Evolutionary conservation across 2,329 filamentous ascomycete species (phyloP), one percentile per base, ranked within the genome.

Genomic region (Laburnicola sp.): DNA sequence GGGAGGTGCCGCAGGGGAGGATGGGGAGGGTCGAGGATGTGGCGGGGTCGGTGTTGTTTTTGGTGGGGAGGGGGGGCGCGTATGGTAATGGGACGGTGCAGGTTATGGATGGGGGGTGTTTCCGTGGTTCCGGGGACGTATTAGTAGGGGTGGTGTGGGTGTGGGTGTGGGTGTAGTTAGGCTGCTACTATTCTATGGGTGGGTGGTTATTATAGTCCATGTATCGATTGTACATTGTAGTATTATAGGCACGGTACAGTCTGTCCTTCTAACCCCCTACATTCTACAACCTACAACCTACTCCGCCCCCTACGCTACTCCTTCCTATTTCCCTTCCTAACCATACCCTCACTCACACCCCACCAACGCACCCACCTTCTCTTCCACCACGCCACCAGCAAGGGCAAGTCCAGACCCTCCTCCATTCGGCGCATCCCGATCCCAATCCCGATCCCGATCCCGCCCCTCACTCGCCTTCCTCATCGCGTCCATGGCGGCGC

Each of bases 401-500:
- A 16, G 16, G 16, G 16, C 16, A 16, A 16, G 16, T 16, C 16
- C 16, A 16, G 16, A 16, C 16, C 16, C 16, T 16, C 16, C 16
- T 16, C 16, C 16, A 16, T 16, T 16, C 16, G 1, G 16, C 16
- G 62, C 80, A 83, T 31, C 86, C 86, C 47, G n/a, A n/a, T n/a
- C n/a, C n/a, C n/a, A 80, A 84, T 0, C 86, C 86, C 37, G 80
- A 74, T 4, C 69, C 64, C 2, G 70, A 1, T 88, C 82, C 22
- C 85, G 77, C 46, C 78, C 71, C 58, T 83, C 79, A 51, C 78
- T 76, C 0, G 83, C 85, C 6, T 77, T 73, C 71, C 86, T 85
- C 83, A 89, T 84, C 1, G 79, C 73, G 31, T 82, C 79, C 41
- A 86, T 75, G 7, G 82, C 86, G 46, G 81, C 80, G 30, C 80